Evolutionary conservation across 2,329 filamentous ascomycete genomes (phyloP).

Genomic region (Chaetomium sp.): DNA sequence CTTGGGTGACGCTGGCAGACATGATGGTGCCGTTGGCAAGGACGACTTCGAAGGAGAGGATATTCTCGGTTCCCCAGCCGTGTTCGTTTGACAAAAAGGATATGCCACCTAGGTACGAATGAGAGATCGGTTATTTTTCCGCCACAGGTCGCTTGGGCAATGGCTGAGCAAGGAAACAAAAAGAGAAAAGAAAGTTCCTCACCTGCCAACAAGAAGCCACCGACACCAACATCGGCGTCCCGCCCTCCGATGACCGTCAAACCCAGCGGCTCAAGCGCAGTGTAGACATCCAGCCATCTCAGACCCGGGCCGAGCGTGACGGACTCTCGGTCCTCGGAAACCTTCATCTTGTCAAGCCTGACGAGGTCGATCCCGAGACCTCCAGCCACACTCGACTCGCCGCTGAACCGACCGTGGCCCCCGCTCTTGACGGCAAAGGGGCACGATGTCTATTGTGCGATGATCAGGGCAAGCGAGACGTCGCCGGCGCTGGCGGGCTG

Average conservation of each 20-base stretch:
- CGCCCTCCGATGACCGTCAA: neutral
- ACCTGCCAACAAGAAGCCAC: neutral
- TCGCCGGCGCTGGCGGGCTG: too few species aligned
- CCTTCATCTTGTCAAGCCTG: neutral
- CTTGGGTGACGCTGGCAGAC: neutral
- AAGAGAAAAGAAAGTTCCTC: too few species aligned
- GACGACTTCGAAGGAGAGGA: neutral
- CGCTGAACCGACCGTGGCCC: neutral
- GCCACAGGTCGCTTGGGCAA: too few species aligned
- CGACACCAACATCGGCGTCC: neutral
- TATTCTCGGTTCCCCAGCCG: neutral
- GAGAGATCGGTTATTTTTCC: neutral
- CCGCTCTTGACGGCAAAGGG: neutral
- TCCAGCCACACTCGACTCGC: neutral
- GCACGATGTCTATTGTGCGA: too few species aligned
- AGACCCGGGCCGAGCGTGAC: neutral
- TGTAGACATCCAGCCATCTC: neutral
- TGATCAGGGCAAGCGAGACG: too few species aligned
- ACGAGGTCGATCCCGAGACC: conserved; percentile 1
- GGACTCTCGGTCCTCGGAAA: neutral
- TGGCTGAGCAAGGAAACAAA: too few species aligned
- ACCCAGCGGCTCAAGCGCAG: neutral
- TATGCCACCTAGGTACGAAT: too few species aligned
- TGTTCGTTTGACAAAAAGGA: too few species aligned
- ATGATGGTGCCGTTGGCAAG: neutral